These are phyloP conservation scores for Silene latifolia DNA, from an alignment of 148 eudicot genomes.

Conservation along the genomic window DNA sequence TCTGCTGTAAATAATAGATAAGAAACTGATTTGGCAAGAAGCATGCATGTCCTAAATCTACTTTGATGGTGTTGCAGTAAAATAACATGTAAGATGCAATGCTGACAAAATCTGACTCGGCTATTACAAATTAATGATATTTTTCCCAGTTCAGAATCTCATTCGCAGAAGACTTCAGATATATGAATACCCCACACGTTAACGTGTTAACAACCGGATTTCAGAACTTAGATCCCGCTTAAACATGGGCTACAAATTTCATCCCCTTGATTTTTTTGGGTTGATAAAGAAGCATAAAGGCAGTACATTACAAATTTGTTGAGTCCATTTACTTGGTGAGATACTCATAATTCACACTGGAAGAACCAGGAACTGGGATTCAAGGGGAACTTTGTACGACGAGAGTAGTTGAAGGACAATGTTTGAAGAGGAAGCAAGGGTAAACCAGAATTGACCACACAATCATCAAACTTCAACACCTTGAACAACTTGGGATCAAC, in stretches of 20 bases:
- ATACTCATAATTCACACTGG: constrained; percentile 21
- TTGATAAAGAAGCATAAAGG: neutral
- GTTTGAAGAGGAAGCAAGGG: constrained; percentile 24
- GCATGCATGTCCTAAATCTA: too few species aligned
- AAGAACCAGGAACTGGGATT: constrained; percentile 21
- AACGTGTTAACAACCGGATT: too few species aligned
- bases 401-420: constrained; percentile 21
- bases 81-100: too few species aligned
- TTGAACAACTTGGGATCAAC: constrained; percentile 18
- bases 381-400: constrained; percentile 7
- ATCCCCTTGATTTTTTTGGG: neutral
- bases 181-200: too few species aligned
- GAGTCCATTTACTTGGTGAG: neutral
- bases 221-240: neutral
- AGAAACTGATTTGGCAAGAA: neutral
- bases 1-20: constrained; percentile 14
- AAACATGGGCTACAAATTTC: neutral
- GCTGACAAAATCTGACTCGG: too few species aligned
- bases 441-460: constrained; percentile 20
- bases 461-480: constrained; percentile 27
- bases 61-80: too few species aligned
- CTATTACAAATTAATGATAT: too few species aligned
- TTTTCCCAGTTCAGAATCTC: too few species aligned
- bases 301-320: neutral
- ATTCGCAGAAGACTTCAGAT: too few species aligned